A percentile compares a stretch with the other conserved stretches of the same genome.
phyloP scores from a whole-genome alignment of 2,329 filamentous ascomycete species.

The Xylariales sp. region DNA sequence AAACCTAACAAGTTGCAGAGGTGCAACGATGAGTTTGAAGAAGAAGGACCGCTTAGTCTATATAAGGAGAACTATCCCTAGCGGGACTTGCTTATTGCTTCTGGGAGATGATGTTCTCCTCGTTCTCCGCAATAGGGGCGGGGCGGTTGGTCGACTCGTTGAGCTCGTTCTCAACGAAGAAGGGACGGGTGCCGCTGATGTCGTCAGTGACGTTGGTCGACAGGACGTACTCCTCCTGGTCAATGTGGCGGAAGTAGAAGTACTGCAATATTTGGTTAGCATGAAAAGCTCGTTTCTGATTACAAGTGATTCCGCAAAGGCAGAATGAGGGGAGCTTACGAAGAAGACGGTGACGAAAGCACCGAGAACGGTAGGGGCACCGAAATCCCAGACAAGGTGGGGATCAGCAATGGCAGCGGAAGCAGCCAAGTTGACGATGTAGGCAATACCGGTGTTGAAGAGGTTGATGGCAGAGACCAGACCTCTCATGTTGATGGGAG shows the following conservation, averaged over 20 bases:
- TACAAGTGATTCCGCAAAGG: no score
- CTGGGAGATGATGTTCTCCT: conserved; percentile 28
- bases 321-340: no score
- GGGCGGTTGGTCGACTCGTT: conserved; percentile 24
- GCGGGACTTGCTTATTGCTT: conserved; percentile 17
- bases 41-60: no score
- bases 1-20: no score
- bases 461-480: conserved; percentile 68
- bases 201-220: conserved; percentile 23
- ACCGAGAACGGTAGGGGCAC: conserved; percentile 22
- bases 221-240: conserved; percentile 23
- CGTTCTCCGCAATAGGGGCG: conserved; percentile 25
- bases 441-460: conserved; percentile 66
- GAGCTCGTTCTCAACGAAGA: conserved; percentile 38
- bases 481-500: conserved; percentile 75
- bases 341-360: conserved; percentile 19
- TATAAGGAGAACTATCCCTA: no score
- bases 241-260: conserved; percentile 21
- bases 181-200: conserved; percentile 30
- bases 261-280: no score
- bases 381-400: conserved; percentile 37
- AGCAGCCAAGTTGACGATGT: conserved; percentile 59
- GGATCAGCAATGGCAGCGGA: conserved; percentile 40
- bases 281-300: no score
- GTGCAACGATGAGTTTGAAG: no score